phyloP scores from a whole-genome alignment of 2,329 filamentous ascomycete genomes.

The Fusarium circinatum region DNA sequence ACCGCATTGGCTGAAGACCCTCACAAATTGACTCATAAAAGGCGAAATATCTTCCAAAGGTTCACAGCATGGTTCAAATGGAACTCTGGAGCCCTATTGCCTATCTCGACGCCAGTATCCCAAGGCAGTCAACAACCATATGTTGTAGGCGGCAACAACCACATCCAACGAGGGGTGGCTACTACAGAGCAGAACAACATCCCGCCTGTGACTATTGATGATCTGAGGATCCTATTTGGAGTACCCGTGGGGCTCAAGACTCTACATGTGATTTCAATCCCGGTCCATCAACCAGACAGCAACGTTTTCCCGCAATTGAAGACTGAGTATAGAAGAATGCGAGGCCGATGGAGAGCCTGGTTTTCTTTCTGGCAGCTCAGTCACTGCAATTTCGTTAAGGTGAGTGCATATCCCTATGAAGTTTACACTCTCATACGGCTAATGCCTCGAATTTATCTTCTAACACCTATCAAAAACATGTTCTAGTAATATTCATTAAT shows the following conservation, averaged over 20 bases:
- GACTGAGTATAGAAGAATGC: neutral
- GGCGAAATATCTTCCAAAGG: neutral
- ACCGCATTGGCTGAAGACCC: neutral
- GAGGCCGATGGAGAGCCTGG: neutral
- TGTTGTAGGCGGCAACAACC: neutral
- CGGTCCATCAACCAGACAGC: neutral
- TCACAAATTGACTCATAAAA: neutral
- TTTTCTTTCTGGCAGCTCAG: slow-evolving; percentile 18
- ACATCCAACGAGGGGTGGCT: neutral
- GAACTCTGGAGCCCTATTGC: neutral
- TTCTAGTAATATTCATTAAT: neutral
- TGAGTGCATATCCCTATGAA: neutral
- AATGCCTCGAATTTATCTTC: no score
- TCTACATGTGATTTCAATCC: neutral
- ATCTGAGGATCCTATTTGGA: slow-evolving; percentile 4
- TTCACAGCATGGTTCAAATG: neutral
- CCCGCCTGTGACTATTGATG: neutral
- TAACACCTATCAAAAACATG: neutral
- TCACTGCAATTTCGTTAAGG: slow-evolving; percentile 19
- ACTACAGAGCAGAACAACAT: neutral
- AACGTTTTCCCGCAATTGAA: neutral
- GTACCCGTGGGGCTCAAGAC: slow-evolving; percentile 2
- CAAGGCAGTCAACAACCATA: neutral
- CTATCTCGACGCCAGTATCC: neutral
- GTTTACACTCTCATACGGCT: neutral